These are phyloP conservation scores for Gossypium trilobum DNA, from an alignment of 441 rosid genomes.

Conservation along the genomic window DNA sequence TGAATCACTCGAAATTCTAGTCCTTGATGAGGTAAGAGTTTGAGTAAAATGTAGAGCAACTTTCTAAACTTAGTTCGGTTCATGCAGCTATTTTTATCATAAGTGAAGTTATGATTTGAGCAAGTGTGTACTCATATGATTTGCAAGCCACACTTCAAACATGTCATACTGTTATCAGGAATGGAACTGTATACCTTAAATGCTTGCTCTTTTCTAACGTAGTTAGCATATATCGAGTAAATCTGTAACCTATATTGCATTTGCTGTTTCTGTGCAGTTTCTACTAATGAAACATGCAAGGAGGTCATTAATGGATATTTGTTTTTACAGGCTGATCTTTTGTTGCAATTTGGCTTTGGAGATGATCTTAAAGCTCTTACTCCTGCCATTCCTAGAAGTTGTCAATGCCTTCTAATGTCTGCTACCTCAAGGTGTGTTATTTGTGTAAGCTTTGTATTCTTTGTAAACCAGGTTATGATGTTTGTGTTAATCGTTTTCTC, in stretches of 20 bases:
- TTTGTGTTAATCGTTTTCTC: neutral
- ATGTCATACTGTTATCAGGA: neutral
- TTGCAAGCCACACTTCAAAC: neutral
- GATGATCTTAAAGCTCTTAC: conserved; percentile 80
- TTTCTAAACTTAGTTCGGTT: neutral
- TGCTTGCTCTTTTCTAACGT: neutral
- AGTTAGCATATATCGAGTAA: neutral
- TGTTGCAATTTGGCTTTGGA: conserved; percentile 83
- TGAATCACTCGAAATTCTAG: conserved; percentile 68
- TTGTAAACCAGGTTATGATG: neutral
- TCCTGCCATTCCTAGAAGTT: conserved; percentile 64
- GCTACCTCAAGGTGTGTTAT: conserved; percentile 76
- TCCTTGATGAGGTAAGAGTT: conserved; percentile 77
- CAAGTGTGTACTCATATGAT: neutral
- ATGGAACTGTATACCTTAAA: neutral
- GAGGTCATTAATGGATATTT: conserved; percentile 20
- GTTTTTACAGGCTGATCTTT: conserved; percentile 83
- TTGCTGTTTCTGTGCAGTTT: neutral
- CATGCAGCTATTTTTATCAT: neutral
- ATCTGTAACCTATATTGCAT: neutral
- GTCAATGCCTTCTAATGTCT: conserved; percentile 94
- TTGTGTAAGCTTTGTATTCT: neutral
- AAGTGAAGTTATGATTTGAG: neutral
- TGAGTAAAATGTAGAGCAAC: neutral
- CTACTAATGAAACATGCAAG: neutral